Base-by-base conservation (phyloP, 2,329 filamentous ascomycete genomes). In the Xylariaceae sp. region DNA sequence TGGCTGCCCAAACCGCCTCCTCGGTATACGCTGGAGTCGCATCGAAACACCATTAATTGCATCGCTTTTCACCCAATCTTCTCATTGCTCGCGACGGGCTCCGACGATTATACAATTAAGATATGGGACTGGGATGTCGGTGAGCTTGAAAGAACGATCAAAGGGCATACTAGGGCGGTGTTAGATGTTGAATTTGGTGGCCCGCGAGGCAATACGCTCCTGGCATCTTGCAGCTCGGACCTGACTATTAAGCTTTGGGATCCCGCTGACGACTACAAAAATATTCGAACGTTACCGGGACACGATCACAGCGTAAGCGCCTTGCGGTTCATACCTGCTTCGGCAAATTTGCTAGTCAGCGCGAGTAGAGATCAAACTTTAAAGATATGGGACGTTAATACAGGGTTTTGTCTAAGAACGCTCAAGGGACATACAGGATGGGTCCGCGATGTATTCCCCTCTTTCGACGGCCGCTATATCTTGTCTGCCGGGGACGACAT, bases 61-160 rank as follows among this genome's bases (percentile, higher is more conserved):
- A 84, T 96, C 54, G 91, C 91, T 19, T 96, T 96, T 68, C 91
- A 96, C 69, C 91, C 91, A 0, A 79, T 94, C 30, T 96, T 95
- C 72, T 91, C 90, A 7, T 91, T 88, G 2, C 77, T 96, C 26
- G 92, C 91, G 8, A 94, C 90, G 0, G 91, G 89, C 12, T 95
- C 91, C 5, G 91, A 96, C 69, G 91, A 96, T 71, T 88, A 83
- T 52, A 95, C 88, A 3, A 95, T 97, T 69, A 96, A 96, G 67
- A 91, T 96, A 53, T 96, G 91, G 91, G 91, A 96, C 67, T 96
- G 90, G 87, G 91, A 96, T 66, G 73, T 95, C 27, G 91, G 91
- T 45, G 91, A 96, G 70, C 78, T 95, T 3, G 91, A 96, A 70
- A 78, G 86, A 60, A 96, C 91, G 0, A 81, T 96, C 55, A 96